A percentile compares a stretch with the other conserved stretches of the same genome.
Evolutionary conservation across 176 grass and related monocot genomes (phyloP).

Genomic region (Alloteropsis semialata): DNA sequence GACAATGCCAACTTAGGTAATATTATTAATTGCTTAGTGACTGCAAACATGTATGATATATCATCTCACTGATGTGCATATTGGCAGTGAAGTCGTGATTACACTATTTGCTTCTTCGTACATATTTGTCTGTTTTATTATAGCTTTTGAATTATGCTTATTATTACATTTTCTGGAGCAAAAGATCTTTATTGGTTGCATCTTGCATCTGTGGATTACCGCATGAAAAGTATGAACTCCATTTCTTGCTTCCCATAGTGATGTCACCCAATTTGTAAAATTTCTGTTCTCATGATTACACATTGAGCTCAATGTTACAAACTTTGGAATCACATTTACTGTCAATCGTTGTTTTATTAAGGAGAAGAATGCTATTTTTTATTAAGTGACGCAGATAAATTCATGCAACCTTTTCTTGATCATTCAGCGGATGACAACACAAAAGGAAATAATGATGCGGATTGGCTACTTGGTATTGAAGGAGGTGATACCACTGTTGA

Average conservation of each 20-base stretch:
- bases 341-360: not conserved
- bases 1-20: slow-evolving; percentile 64
- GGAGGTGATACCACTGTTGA: slow-evolving; percentile 56
- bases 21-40: not conserved
- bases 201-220: not conserved
- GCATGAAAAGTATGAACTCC: not conserved
- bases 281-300: not conserved
- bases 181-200: not conserved
- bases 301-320: not conserved
- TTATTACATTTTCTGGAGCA: not conserved
- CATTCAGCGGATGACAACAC: slow-evolving; percentile 66
- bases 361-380: not conserved
- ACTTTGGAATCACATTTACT: not conserved
- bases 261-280: slow-evolving; percentile 5
- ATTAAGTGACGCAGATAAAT: not conserved
- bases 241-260: not conserved
- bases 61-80: not conserved
- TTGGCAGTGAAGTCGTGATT: not conserved
- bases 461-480: slow-evolving; percentile 75
- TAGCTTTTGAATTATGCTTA: not conserved
- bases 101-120: not conserved
- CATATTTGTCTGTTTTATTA: not conserved
- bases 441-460: slow-evolving; percentile 64
- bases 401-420: slow-evolving; percentile 20
- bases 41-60: slow-evolving; percentile 27